A percentile compares a stretch with the other conserved stretches of the same genome.
phyloP scores from a whole-genome alignment of 371 early-diverging fungal genomes.

The Mucor mucedo region DNA sequence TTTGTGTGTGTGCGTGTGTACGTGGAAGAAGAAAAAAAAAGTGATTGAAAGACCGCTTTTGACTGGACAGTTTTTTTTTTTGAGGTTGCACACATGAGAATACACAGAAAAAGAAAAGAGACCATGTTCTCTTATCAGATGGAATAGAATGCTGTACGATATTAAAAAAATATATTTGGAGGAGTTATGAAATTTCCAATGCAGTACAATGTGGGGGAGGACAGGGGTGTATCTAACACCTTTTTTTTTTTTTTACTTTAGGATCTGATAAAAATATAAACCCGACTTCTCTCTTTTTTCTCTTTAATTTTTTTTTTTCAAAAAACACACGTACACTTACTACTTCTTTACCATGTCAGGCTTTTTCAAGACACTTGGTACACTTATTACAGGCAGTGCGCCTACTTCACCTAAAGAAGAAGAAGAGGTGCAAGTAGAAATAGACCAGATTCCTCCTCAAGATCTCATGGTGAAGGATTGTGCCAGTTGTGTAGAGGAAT shows the following conservation, averaged over 20 bases:
- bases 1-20: background rate
- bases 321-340: background rate
- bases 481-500: slow-evolving; percentile 48
- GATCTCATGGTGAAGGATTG: slow-evolving; percentile 46
- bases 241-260: background rate
- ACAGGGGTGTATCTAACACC: background rate
- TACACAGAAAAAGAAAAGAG: slow-evolving; percentile 5
- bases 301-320: slow-evolving; percentile 9
- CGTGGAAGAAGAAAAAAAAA: slow-evolving; percentile 1
- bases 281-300: slow-evolving; percentile 16
- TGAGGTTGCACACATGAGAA: background rate
- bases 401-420: background rate
- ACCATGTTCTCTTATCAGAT: background rate
- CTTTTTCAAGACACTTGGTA: background rate
- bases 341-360: background rate
- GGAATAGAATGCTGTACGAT: background rate
- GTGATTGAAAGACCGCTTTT: background rate
- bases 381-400: background rate
- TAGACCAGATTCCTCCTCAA: slow-evolving; percentile 43
- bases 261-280: slow-evolving; percentile 21
- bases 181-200: too few relatives aligned
- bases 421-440: slow-evolving; percentile 11
- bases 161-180: too few relatives aligned
- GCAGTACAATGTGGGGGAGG: background rate
- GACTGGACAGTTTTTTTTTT: background rate